Evolutionary conservation across 306 rosid genomes (phyloP), one percentile per base, ranked within the genome.

Genomic region (Pachyrhizus erosus): DNA sequence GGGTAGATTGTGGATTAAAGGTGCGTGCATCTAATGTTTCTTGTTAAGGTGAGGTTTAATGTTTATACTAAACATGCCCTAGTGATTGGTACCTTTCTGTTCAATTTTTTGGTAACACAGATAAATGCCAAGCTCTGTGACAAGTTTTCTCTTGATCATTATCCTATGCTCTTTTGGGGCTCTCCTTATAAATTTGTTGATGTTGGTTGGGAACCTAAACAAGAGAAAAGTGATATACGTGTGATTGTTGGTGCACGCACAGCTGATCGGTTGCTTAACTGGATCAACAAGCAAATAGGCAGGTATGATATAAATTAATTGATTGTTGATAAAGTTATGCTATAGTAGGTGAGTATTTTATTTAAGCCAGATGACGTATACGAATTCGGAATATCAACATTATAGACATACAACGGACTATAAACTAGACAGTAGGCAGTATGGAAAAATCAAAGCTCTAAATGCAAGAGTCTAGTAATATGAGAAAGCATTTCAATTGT

Each of bases 101-200:
- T 84, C 78, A 82, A 40, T 89, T 91, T 79, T 89, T 84, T 91
- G 98, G 90, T 93, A 93, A 97, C 90, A 92, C 99, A 96, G 99
- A 89, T 93, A 82, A 96, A 96, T 81, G 87, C 88, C 75, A 88
- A 93, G 82, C 98, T 96, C 57, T 96, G 99, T 73, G 98, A 96
- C 91, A 93, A 89, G 72, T 96, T 92, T 85, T 92, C 98, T 77
- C 92, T 93, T 70, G 80, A 89, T 80, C 99, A 92, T 85, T 96
- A 89, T 86, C 99, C 99, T 78, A 91, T 93, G 97, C 98, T 96
- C 73, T 88, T 93, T 51, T 96, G 99, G 98, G 97, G 94, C 21
- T 84, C 86, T 86, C 99, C 99, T 78, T 75, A 91, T 74, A 92
- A 93, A 81, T 93, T 93, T 89, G 93, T 92, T 64, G 89, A 89